phyloP scores from a whole-genome alignment of 441 rosid species.

The California macrophylla region DNA sequence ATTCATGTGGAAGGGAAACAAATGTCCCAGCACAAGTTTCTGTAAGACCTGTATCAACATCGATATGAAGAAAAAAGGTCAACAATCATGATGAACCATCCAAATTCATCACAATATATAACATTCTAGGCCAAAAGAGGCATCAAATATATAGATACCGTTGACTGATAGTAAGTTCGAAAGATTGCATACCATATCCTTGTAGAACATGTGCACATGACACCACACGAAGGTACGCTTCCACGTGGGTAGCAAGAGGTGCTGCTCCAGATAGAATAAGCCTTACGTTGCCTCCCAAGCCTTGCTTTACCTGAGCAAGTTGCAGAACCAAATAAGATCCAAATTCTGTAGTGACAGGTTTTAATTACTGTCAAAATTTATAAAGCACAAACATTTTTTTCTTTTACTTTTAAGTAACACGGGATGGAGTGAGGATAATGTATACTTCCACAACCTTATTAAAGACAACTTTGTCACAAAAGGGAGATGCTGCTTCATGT shows the following conservation, averaged over 20 bases:
- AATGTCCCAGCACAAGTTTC: slow-evolving; percentile 93
- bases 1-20: slow-evolving; percentile 74
- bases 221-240: slow-evolving; percentile 80
- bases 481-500: slow-evolving; percentile 64
- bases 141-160: not conserved
- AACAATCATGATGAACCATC: not conserved
- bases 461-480: slow-evolving; percentile 80
- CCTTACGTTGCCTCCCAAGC: slow-evolving; percentile 76
- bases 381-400: not conserved
- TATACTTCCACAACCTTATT: slow-evolving; percentile 43
- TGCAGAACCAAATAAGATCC: slow-evolving; percentile 10
- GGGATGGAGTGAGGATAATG: not conserved
- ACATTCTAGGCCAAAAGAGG: not conserved
- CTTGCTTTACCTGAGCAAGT: slow-evolving; percentile 63
- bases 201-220: slow-evolving; percentile 88
- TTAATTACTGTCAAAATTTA: not conserved
- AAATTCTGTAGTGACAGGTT: not conserved
- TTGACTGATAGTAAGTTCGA: not conserved
- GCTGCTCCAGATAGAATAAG: slow-evolving; percentile 91
- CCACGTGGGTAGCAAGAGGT: slow-evolving; percentile 75
- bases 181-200: slow-evolving; percentile 68
- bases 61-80: slow-evolving; percentile 4
- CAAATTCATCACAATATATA: not conserved
- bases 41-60: slow-evolving; percentile 54
- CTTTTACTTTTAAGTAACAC: not conserved